These are phyloP conservation scores for Copromyces sp. DNA, from an alignment of 495 filamentous ascomycete genomes.

Conservation along the genomic window DNA sequence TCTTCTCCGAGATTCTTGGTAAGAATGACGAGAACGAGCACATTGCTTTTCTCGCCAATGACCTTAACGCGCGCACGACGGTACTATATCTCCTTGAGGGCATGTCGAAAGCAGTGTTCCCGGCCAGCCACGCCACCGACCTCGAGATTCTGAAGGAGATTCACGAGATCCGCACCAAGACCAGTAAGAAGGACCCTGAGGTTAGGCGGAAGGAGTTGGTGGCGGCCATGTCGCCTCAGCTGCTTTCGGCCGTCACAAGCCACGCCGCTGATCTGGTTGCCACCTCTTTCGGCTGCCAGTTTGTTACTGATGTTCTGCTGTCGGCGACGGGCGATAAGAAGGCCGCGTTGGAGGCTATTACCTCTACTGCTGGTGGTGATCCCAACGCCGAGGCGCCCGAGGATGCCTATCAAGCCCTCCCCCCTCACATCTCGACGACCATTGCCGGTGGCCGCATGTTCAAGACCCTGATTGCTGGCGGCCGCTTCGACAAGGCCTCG, in stretches of 20 bases:
- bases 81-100: slow-evolving; percentile 78
- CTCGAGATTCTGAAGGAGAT: slow-evolving; percentile 60
- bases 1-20: slow-evolving; percentile 73
- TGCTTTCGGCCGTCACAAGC: slow-evolving; percentile 61
- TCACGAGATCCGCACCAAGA: slow-evolving; percentile 61
- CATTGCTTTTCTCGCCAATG: slow-evolving; percentile 50
- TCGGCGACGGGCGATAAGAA: slow-evolving; percentile 63
- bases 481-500: slow-evolving; percentile 61
- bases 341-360: slow-evolving; percentile 59
- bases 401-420: slow-evolving; percentile 25
- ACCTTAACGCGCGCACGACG: slow-evolving; percentile 64
- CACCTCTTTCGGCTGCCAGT: slow-evolving; percentile 75
- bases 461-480: slow-evolving; percentile 79
- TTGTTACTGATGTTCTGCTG: slow-evolving; percentile 73
- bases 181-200: slow-evolving; percentile 83
- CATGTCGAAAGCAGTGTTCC: slow-evolving; percentile 59
- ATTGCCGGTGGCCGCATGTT: slow-evolving; percentile 74
- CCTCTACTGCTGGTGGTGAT: slow-evolving; percentile 54
- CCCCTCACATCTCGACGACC: slow-evolving; percentile 44
- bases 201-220: slow-evolving; percentile 67
- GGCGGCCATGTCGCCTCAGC: slow-evolving; percentile 50
- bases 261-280: slow-evolving; percentile 56
- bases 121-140: slow-evolving; percentile 44
- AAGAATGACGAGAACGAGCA: slow-evolving; percentile 53
- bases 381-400: slow-evolving; percentile 34